phyloP scores from a whole-genome alignment of 1,139 yeast genomes.

The Hemisphaericaspora subhashii region DNA sequence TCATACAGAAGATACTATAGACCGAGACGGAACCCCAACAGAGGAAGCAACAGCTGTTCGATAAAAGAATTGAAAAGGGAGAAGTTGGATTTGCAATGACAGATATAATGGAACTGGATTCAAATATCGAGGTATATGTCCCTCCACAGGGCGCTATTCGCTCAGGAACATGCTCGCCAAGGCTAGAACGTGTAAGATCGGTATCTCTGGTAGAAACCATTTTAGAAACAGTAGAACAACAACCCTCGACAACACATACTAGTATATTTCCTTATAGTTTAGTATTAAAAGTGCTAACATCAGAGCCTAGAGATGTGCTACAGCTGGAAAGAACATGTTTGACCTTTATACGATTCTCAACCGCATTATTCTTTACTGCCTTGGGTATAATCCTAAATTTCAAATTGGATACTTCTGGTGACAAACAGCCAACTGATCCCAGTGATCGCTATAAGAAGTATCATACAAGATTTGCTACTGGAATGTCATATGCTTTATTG shows the following conservation, averaged over 20 bases:
- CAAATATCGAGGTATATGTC: neutral
- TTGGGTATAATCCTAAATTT: constrained; percentile 54
- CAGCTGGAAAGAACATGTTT: constrained; percentile 62
- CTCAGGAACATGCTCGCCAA: neutral
- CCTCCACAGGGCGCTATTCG: neutral
- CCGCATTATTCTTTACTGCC: constrained; percentile 51
- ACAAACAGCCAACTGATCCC: neutral
- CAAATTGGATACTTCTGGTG: constrained; percentile 39
- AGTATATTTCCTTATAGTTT: constrained; percentile 21
- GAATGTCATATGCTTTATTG: constrained; percentile 41
- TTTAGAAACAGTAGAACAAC: neutral
- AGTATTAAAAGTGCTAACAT: constrained; percentile 43
- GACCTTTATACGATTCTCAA: constrained; percentile 52
- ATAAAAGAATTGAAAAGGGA: too few species aligned
- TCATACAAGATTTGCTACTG: constrained; percentile 26
- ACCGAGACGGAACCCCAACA: too few species aligned
- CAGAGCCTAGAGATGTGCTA: constrained; percentile 62
- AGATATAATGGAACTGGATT: neutral
- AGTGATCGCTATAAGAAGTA: constrained; percentile 9
- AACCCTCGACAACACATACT: neutral
- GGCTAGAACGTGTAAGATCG: neutral
- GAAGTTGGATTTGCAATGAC: too few species aligned
- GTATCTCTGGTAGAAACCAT: neutral
- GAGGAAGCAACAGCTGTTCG: too few species aligned
- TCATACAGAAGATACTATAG: too few species aligned